phyloP scores from a whole-genome alignment of 2,329 filamentous ascomycete genomes.

The Aspergillus ibericus region DNA sequence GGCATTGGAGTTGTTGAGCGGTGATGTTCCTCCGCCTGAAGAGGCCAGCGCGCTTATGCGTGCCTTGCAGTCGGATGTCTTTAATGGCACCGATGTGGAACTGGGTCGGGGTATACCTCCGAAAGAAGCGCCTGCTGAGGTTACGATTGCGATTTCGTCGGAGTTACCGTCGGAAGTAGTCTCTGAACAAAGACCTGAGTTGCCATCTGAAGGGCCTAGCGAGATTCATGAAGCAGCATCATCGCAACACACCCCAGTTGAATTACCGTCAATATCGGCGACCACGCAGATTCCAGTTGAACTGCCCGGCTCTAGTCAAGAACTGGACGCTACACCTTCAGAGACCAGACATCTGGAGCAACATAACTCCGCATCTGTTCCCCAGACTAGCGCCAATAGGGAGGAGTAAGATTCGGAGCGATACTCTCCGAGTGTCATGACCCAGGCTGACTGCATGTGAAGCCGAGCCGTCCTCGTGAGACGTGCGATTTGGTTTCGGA shows the following conservation, averaged over 20 bases:
- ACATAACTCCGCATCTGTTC: not conserved
- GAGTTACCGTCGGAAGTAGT: not conserved
- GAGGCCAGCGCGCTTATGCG: slow-evolving; percentile 79
- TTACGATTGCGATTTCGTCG: not conserved
- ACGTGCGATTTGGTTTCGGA: too few relatives aligned
- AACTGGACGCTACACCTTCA: not conserved
- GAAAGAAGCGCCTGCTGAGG: not conserved
- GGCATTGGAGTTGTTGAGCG: slow-evolving; percentile 76
- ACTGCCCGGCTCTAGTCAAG: not conserved
- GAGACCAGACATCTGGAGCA: not conserved
- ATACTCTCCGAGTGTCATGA: too few relatives aligned
- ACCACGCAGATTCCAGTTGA: not conserved
- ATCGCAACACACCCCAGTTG: not conserved
- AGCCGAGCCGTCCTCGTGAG: too few relatives aligned
- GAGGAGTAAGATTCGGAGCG: too few relatives aligned
- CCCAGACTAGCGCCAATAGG: not conserved
- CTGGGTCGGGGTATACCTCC: not conserved
- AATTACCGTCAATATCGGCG: not conserved
- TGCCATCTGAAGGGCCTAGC: not conserved
- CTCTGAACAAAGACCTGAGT: not conserved
- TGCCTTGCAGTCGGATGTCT: slow-evolving; percentile 71
- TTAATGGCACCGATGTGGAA: not conserved
- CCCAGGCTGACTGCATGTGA: too few relatives aligned
- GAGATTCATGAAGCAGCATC: not conserved
- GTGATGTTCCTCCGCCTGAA: slow-evolving; percentile 71